Evolutionary conservation across 345 rosid genomes (phyloP).

Genomic region (Bruguiera parviflora): DNA sequence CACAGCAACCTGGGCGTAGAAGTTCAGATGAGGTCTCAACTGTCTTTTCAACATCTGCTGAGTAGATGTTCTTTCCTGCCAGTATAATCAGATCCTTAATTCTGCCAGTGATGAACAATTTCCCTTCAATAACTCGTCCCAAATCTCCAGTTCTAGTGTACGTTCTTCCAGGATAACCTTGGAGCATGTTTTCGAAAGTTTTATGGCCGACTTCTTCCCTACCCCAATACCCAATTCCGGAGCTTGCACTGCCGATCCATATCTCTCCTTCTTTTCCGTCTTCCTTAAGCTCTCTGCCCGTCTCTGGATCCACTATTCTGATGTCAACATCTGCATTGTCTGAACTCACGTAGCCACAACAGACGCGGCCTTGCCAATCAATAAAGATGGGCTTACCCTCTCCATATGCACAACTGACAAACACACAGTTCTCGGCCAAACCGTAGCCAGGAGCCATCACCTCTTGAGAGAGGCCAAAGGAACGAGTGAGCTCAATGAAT

Average conservation of each 20-base stretch:
- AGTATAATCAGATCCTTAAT: slow-evolving; percentile 71
- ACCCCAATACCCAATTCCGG: slow-evolving; percentile 71
- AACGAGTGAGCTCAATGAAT: slow-evolving; percentile 50
- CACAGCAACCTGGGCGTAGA: slow-evolving; percentile 66
- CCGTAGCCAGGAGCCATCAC: slow-evolving; percentile 80
- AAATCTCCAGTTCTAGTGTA: slow-evolving; percentile 62
- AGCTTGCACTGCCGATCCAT: slow-evolving; percentile 66
- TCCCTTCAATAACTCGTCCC: slow-evolving; percentile 56
- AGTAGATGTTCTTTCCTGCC: slow-evolving; percentile 67
- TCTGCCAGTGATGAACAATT: slow-evolving; percentile 63
- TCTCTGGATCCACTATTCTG: slow-evolving; percentile 48
- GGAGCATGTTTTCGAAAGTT: slow-evolving; percentile 49
- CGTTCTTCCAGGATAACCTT: slow-evolving; percentile 33
- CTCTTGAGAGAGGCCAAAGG: slow-evolving; percentile 55
- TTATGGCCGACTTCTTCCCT: slow-evolving; percentile 48
- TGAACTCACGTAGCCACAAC: slow-evolving; percentile 49
- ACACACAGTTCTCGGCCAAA: slow-evolving; percentile 70
- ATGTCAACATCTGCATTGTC: slow-evolving; percentile 48
- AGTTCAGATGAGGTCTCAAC: slow-evolving; percentile 55
- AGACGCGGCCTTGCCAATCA: slow-evolving; percentile 68
- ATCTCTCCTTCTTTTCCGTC: slow-evolving; percentile 62
- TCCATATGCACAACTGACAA: slow-evolving; percentile 66
- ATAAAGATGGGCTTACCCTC: slow-evolving; percentile 50
- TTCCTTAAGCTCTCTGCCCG: slow-evolving; percentile 36
- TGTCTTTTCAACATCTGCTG: slow-evolving; percentile 66